These are phyloP conservation scores for Dacryopinax spathularia DNA, from an alignment of 768 basidiomycete species.

Conservation along the genomic window DNA sequence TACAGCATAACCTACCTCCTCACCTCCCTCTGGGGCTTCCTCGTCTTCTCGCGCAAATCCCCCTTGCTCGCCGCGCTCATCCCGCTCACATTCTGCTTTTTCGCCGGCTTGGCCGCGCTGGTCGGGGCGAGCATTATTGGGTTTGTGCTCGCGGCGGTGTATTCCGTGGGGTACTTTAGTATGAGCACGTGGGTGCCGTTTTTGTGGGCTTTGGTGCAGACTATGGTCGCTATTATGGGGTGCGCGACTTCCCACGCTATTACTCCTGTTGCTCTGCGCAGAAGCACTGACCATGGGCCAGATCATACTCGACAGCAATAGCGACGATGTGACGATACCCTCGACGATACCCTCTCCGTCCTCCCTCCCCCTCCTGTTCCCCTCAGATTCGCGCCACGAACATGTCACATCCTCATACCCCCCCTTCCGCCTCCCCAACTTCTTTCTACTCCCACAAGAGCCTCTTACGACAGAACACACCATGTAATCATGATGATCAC, in stretches of 20 bases:
- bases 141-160: neutral
- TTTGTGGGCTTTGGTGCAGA: neutral
- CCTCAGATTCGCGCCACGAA: no score
- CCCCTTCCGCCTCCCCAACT: neutral
- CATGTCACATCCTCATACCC: no score
- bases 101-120: neutral
- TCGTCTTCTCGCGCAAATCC: neutral
- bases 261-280: neutral
- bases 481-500: neutral
- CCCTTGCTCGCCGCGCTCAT: neutral
- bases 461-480: neutral
- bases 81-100: neutral
- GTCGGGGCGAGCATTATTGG: neutral
- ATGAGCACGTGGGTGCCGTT: neutral
- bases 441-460: neutral
- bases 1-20: constrained; percentile 1
- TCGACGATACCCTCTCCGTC: neutral
- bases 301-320: neutral
- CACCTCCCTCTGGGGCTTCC: neutral
- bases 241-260: no score
- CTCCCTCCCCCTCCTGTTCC: neutral
- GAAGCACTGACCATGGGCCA: neutral
- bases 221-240: constrained; percentile 2
- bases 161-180: neutral
- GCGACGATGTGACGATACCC: neutral